Evolutionary conservation across 148 eudicot species (phyloP).

Genomic region (Diospyros kaki): DNA sequence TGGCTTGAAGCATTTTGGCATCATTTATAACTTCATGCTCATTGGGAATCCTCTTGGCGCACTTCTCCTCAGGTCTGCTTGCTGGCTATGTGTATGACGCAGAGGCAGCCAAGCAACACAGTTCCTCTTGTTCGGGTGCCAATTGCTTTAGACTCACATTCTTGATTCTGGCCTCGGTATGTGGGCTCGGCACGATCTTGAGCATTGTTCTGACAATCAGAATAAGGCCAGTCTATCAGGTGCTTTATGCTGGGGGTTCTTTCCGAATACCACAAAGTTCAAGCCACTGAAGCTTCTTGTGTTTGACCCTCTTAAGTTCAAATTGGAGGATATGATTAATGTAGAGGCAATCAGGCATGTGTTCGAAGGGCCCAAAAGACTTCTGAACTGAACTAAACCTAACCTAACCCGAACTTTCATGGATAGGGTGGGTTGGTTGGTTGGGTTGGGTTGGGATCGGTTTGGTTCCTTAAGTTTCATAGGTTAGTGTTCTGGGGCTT

Average conservation of each 20-base stretch:
- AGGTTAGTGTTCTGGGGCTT: too few relatives aligned
- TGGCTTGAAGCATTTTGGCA: slow-evolving; percentile 80
- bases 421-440: too few relatives aligned
- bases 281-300: slow-evolving; percentile 25
- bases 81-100: slow-evolving; percentile 81
- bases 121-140: slow-evolving; percentile 64
- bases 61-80: slow-evolving; percentile 65
- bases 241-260: slow-evolving; percentile 88
- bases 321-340: too few relatives aligned
- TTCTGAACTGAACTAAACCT: too few relatives aligned
- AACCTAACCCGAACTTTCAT: too few relatives aligned
- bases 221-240: slow-evolving; percentile 77
- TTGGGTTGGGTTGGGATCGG: too few relatives aligned
- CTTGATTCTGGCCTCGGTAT: slow-evolving; percentile 62
- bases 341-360: too few relatives aligned
- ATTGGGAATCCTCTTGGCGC: slow-evolving; percentile 89
- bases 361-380: too few relatives aligned
- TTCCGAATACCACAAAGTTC: slow-evolving; percentile 54
- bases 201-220: slow-evolving; percentile 62
- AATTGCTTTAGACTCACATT: slow-evolving; percentile 83
- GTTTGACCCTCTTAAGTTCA: too few relatives aligned
- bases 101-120: slow-evolving; percentile 69
- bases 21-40: slow-evolving; percentile 82
- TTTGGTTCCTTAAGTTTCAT: too few relatives aligned
- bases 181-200: slow-evolving; percentile 65